Percentiles rank a stretch among this genome's conserved stretches.
These are phyloP conservation scores for Cicer arietinum DNA, from an alignment of 306 rosid genomes.

Conservation along the genomic window DNA sequence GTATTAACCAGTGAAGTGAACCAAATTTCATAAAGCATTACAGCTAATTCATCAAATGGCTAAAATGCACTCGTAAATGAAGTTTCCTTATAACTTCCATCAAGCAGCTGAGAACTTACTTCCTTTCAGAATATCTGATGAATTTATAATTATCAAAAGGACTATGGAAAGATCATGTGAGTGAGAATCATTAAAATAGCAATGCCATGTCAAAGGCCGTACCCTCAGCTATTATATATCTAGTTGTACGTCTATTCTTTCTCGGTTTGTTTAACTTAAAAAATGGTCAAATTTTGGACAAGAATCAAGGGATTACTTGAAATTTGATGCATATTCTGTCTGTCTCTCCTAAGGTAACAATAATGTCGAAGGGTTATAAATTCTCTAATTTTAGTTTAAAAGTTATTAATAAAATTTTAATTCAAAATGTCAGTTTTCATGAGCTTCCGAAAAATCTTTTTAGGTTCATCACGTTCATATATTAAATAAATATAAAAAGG, in stretches of 20 bases:
- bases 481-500: no score
- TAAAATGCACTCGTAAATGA: conserved; percentile 44
- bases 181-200: conserved; percentile 34
- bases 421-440: no score
- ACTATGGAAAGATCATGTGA: conserved; percentile 58
- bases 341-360: conserved; percentile 36
- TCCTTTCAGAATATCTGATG: conserved; percentile 43
- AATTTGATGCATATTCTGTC: conserved; percentile 45
- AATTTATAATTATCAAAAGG: conserved; percentile 24
- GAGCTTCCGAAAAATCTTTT: no score
- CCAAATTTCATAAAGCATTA: conserved; percentile 34
- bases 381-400: neutral
- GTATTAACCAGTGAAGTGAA: neutral
- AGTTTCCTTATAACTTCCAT: conserved; percentile 62
- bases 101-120: conserved; percentile 34
- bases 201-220: conserved; percentile 50
- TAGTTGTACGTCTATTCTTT: conserved; percentile 6
- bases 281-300: no score
- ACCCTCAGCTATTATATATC: conserved; percentile 43
- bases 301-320: conserved; percentile 38
- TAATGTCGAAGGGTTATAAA: neutral
- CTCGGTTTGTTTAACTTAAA: neutral
- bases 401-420: no score
- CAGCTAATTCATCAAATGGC: conserved; percentile 44
- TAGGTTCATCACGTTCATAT: no score